Conservation (phyloP, 2,329 filamentous ascomycete species). For the Fusarium secorum region DNA sequence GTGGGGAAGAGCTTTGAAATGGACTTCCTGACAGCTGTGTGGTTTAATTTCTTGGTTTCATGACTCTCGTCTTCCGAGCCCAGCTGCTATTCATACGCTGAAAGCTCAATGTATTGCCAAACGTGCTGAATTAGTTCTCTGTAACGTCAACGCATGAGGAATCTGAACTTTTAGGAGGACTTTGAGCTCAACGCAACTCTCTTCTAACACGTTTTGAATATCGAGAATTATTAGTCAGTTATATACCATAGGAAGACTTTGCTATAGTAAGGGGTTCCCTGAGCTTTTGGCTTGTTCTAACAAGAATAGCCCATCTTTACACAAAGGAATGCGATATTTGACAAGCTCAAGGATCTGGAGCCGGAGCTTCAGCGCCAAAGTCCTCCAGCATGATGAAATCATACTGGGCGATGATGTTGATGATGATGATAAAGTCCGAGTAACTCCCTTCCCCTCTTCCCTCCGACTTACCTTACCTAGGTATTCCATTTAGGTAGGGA, state of each 20-base stretch:
- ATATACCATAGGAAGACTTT: background rate
- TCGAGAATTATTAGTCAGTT: background rate
- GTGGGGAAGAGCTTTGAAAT: background rate
- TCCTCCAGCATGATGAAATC: background rate
- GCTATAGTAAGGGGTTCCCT: background rate
- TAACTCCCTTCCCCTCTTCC: background rate
- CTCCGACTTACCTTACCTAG: background rate
- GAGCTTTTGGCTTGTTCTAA: background rate
- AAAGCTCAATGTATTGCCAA: background rate
- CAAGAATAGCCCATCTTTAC: background rate
- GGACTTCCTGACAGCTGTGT: too few species aligned
- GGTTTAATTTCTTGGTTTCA: background rate
- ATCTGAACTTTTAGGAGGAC: background rate
- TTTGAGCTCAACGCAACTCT: background rate
- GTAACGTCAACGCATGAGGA: background rate
- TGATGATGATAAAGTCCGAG: background rate
- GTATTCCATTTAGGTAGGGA: too few species aligned
- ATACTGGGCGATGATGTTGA: background rate
- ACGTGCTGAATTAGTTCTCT: background rate
- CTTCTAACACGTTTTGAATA: background rate
- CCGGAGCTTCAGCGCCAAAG: background rate
- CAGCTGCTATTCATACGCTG: background rate
- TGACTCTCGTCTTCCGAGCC: background rate
- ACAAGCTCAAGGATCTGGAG: background rate
- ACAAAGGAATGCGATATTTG: background rate